These are phyloP conservation scores for Lanmaoa rubissima DNA, from an alignment of 768 basidiomycete genomes.

Conservation along the genomic window DNA sequence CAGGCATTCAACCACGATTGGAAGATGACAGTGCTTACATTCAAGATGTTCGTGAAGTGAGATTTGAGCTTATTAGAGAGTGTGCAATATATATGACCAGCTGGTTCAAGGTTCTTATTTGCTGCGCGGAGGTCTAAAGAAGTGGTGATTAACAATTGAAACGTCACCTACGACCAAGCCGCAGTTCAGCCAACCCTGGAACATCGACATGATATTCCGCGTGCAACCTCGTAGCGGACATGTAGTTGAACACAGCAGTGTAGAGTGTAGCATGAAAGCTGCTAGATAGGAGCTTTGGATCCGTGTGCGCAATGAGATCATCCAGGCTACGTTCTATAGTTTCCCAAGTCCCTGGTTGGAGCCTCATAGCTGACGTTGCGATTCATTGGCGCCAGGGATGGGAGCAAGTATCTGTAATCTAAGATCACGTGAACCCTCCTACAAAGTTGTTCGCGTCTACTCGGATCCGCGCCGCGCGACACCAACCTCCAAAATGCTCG, in stretches of 20 bases:
- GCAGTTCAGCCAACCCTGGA: not conserved
- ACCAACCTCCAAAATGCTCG: constrained; percentile 14
- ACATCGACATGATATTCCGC: not conserved
- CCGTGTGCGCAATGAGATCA: not conserved
- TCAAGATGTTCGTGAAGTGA: not conserved
- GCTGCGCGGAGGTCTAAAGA: not conserved
- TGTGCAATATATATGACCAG: not conserved
- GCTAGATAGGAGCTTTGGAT: not conserved
- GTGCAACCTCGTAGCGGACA: not conserved
- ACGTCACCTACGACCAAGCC: not conserved
- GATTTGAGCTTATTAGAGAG: not conserved
- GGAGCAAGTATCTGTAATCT: too few species aligned
- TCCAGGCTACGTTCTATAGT: not conserved
- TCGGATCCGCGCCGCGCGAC: too few species aligned
- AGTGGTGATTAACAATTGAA: not conserved
- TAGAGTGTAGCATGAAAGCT: not conserved
- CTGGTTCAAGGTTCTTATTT: not conserved
- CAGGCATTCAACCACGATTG: not conserved
- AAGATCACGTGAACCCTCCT: not conserved
- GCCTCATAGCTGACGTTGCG: not conserved
- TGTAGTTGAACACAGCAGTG: not conserved
- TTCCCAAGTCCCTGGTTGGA: not conserved
- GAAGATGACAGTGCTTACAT: not conserved
- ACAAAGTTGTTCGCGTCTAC: not conserved
- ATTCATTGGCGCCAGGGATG: not conserved